Evolutionary conservation across 75 land plant species (phyloP).

Genomic region (Isoetes taiwanensis): DNA sequence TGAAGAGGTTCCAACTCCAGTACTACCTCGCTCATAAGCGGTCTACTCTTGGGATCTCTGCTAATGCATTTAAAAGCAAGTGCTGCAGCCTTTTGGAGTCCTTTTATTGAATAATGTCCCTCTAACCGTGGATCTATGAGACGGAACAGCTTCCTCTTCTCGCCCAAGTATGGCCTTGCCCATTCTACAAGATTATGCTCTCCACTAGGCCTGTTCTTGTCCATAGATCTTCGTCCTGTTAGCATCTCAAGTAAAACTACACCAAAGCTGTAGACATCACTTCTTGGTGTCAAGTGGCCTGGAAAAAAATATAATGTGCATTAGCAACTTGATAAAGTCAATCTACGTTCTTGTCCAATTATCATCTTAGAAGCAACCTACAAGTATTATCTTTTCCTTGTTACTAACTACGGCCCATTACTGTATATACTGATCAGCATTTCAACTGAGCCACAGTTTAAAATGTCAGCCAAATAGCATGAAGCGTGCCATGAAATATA

Average conservation of each 20-base stretch:
- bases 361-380: too few species aligned
- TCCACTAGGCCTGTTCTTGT: conserved; percentile 6
- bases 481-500: too few species aligned
- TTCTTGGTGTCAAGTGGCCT: conserved; percentile 6
- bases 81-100: not conserved
- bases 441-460: too few species aligned
- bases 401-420: too few species aligned
- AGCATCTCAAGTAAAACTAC: conserved; percentile 4
- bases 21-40: conserved; percentile 8
- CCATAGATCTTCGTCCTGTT: conserved; percentile 7
- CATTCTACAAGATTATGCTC: conserved; percentile 7
- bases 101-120: conserved; percentile 7
- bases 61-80: not conserved
- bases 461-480: too few species aligned
- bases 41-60: conserved; percentile 6
- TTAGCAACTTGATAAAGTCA: too few species aligned
- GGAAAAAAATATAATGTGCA: too few species aligned
- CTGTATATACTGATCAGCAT: too few species aligned
- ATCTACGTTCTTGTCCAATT: too few species aligned
- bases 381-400: too few species aligned
- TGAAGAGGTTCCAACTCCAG: conserved; percentile 2
- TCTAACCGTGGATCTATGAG: not conserved
- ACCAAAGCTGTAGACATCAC: conserved; percentile 1
- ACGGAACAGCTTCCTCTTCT: conserved; percentile 7
- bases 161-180: conserved; percentile 1